A percentile compares a stretch with the other conserved stretches of the same genome.
phyloP scores from a whole-genome alignment of 257 asterid species.

The Solanum virginianum region DNA sequence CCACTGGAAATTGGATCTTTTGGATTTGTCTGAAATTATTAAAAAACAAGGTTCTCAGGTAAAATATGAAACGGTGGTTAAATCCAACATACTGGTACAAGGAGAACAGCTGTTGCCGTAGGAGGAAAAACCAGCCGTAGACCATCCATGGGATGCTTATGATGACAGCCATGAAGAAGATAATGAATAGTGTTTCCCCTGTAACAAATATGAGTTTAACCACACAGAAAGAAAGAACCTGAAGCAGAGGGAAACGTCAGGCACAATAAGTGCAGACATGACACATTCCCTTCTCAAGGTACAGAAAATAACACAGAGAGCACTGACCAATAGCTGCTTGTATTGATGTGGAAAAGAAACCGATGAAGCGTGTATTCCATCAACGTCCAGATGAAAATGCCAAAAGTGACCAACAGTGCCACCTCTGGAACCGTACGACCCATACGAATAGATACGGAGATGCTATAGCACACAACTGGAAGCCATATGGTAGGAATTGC shows the following conservation, averaged over 20 bases:
- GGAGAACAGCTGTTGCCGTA: conserved; percentile 49
- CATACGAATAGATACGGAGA: conserved; percentile 16
- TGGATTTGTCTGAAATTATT: neutral
- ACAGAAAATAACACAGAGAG: neutral
- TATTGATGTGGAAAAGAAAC: conserved; percentile 62
- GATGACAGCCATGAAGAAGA: conserved; percentile 84
- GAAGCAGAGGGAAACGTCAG: neutral
- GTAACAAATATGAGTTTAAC: neutral
- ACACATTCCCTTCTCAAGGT: neutral
- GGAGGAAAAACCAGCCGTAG: conserved; percentile 84
- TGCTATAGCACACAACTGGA: conserved; percentile 47
- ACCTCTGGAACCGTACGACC: conserved; percentile 31
- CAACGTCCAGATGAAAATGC: conserved; percentile 55
- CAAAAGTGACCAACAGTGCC: conserved; percentile 26
- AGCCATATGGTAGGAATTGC: conserved; percentile 59
- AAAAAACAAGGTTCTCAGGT: neutral
- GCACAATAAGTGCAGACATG: neutral
- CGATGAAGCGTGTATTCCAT: conserved; percentile 65
- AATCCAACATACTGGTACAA: conserved; percentile 41
- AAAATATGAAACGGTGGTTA: neutral
- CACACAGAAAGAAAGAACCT: neutral
- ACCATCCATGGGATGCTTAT: conserved; percentile 90
- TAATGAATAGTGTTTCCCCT: conserved; percentile 78
- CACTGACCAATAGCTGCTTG: conserved; percentile 47
- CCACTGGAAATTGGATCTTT: neutral